Evolutionary conservation across 1,284 basidiomycete species (phyloP).

Genomic region (Cryptococcus jaspeensis): DNA sequence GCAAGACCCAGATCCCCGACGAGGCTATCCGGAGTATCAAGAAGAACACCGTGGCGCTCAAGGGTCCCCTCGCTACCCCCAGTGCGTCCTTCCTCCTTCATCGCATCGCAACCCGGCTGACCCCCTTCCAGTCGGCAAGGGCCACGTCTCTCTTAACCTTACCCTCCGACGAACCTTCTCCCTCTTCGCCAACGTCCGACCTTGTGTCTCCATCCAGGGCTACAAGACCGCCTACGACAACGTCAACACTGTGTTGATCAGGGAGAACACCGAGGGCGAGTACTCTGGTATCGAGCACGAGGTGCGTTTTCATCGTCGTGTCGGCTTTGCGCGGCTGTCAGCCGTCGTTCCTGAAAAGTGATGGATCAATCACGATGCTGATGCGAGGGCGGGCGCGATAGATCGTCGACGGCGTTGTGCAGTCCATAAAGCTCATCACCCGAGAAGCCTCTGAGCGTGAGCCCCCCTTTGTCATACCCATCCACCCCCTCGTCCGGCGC

Average conservation of each 20-base stretch:
- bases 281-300: slow-evolving; percentile 99
- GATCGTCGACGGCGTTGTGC: slow-evolving; percentile 95
- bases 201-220: slow-evolving; percentile 92
- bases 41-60: slow-evolving; percentile 96
- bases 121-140: slow-evolving; percentile 86
- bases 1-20: slow-evolving; percentile 96
- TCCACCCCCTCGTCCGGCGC: background rate
- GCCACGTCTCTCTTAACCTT: slow-evolving; percentile 96
- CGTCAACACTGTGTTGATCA: slow-evolving; percentile 96
- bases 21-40: slow-evolving; percentile 86
- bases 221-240: slow-evolving; percentile 99
- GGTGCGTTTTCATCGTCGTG: slow-evolving; percentile 29
- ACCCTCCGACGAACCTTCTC: slow-evolving; percentile 96
- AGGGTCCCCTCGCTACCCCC: slow-evolving; percentile 92
- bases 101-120: slow-evolving; percentile 16
- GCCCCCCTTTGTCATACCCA: background rate
- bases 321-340: background rate
- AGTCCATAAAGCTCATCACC: slow-evolving; percentile 99
- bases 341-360: background rate
- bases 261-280: slow-evolving; percentile 99
- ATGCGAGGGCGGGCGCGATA: slow-evolving; percentile 7
- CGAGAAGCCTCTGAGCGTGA: slow-evolving; percentile 94
- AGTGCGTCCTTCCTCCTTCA: slow-evolving; percentile 58
- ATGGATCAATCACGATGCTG: too few relatives aligned
- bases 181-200: slow-evolving; percentile 97